Conservation (phyloP, 306 rosid genomes). For the Begonia peltatifolia region DNA sequence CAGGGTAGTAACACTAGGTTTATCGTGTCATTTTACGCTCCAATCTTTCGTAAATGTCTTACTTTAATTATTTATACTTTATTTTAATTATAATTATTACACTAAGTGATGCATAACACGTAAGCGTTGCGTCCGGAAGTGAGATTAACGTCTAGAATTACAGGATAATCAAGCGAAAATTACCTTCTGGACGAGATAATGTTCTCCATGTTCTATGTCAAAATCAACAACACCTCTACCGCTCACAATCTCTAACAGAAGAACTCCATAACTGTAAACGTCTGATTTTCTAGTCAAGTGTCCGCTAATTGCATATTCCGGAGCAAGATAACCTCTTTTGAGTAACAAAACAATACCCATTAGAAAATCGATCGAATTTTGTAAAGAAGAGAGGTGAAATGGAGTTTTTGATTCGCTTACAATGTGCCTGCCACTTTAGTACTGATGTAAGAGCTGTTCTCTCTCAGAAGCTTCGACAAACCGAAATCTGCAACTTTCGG, state of each 20-base stretch:
- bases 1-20: no score
- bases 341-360: conserved; percentile 7
- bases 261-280: conserved; percentile 76
- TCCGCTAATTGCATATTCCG: conserved; percentile 82
- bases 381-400: neutral
- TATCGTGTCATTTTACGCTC: no score
- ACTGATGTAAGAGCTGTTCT: conserved; percentile 53
- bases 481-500: conserved; percentile 85
- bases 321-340: conserved; percentile 85
- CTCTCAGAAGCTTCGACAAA: conserved; percentile 51
- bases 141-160: no score
- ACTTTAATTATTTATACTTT: no score
- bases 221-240: conserved; percentile 54
- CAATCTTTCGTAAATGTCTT: no score
- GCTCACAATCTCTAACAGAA: conserved; percentile 57
- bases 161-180: neutral
- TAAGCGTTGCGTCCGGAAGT: no score
- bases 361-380: conserved; percentile 9
- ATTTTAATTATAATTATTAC: no score
- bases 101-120: no score
- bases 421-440: conserved; percentile 93
- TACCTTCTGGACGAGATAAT: conserved; percentile 82
- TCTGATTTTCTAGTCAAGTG: conserved; percentile 78
- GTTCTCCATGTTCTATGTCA: conserved; percentile 37
- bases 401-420: conserved; percentile 28